A percentile compares a stretch with the other conserved stretches of the same genome.
Evolutionary conservation across 164 flowering plant genomes (phyloP).

Genomic region (Magnolia kwangsiensis): DNA sequence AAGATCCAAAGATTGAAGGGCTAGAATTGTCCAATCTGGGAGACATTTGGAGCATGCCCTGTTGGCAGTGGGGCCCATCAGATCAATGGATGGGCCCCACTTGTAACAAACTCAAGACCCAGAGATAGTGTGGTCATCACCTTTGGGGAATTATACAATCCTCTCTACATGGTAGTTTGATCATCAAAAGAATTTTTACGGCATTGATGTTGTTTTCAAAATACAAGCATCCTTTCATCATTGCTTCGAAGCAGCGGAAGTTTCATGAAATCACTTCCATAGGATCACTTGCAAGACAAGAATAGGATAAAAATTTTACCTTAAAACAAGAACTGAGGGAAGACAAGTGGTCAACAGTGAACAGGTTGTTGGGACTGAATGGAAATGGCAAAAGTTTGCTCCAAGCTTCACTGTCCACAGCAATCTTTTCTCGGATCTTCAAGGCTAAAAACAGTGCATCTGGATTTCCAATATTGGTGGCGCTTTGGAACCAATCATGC

Average conservation of each 20-base stretch:
- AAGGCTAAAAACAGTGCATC: conserved; percentile 91
- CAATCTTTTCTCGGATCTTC: conserved; percentile 55
- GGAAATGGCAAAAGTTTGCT: conserved; percentile 77
- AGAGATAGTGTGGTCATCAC: not conserved
- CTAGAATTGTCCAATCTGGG: too few species aligned
- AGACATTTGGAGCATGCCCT: too few species aligned
- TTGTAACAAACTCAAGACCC: not conserved
- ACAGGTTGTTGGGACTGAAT: conserved; percentile 52
- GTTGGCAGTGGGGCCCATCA: too few species aligned
- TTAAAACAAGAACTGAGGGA: conserved; percentile 63
- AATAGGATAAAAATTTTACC: conserved; percentile 37
- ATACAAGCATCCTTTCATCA: not conserved
- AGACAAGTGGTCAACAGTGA: conserved; percentile 54
- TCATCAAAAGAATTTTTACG: not conserved
- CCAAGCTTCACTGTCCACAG: conserved; percentile 40
- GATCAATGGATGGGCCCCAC: not conserved
- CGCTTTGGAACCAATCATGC: conserved; percentile 76
- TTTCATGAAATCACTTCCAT: not conserved
- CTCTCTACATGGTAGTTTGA: not conserved
- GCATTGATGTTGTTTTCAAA: not conserved
- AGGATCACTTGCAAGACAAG: not conserved
- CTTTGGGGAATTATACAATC: not conserved
- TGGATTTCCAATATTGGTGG: conserved; percentile 72
- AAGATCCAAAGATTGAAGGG: too few species aligned
- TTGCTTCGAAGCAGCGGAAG: not conserved